Evolutionary conservation across 495 filamentous ascomycete species (phyloP), one percentile per base, ranked within the genome.

Genomic region (Daldinia grandis): DNA sequence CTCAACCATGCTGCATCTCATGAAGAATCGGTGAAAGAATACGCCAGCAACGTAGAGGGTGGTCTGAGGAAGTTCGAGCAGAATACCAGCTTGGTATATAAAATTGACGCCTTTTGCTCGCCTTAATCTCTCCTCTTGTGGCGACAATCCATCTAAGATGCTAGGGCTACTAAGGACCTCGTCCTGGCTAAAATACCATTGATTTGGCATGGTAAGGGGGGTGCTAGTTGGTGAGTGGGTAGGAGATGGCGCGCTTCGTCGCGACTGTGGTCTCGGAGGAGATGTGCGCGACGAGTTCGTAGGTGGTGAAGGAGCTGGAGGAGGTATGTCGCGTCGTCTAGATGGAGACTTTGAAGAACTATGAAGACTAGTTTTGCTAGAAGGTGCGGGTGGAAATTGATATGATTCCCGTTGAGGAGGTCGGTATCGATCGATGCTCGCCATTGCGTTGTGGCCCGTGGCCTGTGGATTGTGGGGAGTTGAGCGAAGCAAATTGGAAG

Each of bases 21-120:
- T 97, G 72, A 92, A 94, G 79, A 97, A 98, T 8, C 95, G 89
- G 75, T 99, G 94, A 74, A 99, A 90, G 80, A 95, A 97, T 15
- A 97, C 90, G 25, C 91, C 90, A n/a, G 95, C 95, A 1, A 95
- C 95, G 73, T 90, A 91, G 33, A 98, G 84, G 4, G 95, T 98
- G 47, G 94, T 86, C 76, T 97, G 94, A 17, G 95, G 94, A 44
- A 99, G 85, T 76, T 94, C 94, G 38, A 98, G 87, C 83, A 97
- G 88, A 62, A 98, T 92, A 66, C 95, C 95, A 56, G 94, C 93
- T 78, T 97, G 93, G 68, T 91, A 87, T 73, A 99, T 97, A 83
- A 99, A 99, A 78, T 97, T 95, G 67, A 96, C 90, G 47, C 95
- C 94, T 77, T 98, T 98, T 62, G 90, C 88, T 58, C 95, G 89